Percentiles rank a stretch among this genome's conserved stretches.
These are phyloP conservation scores for Lodderomyces oxycetoniae DNA, from an alignment of 1,139 yeast genomes.

Conservation along the genomic window DNA sequence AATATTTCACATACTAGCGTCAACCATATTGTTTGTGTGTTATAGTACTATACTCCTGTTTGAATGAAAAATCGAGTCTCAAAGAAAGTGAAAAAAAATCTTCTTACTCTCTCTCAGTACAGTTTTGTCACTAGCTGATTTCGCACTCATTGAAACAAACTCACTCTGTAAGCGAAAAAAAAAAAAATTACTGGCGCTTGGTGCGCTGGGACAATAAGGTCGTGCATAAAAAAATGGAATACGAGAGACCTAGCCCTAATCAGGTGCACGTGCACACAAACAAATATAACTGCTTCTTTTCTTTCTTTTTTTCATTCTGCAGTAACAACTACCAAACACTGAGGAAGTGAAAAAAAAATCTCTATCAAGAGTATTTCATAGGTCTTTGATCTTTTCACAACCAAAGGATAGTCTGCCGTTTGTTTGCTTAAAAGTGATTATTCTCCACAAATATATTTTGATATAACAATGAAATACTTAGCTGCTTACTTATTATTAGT, in stretches of 20 bases:
- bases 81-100: slow-evolving; percentile 3
- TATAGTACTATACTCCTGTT: too few relatives aligned
- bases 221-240: too few relatives aligned
- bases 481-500: slow-evolving; percentile 87
- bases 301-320: too few relatives aligned
- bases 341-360: slow-evolving; percentile 2
- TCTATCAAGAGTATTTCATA: slow-evolving; percentile 9
- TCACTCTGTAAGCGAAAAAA: neutral
- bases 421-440: slow-evolving; percentile 55
- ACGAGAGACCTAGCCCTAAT: too few relatives aligned
- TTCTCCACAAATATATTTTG: slow-evolving; percentile 27
- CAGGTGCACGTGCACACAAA: slow-evolving; percentile 1
- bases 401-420: slow-evolving; percentile 57
- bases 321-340: neutral
- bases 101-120: slow-evolving; percentile 2
- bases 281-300: too few relatives aligned
- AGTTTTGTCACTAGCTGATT: neutral
- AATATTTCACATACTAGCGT: slow-evolving; percentile 38
- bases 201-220: too few relatives aligned
- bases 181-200: too few relatives aligned
- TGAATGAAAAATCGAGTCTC: too few relatives aligned
- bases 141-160: neutral
- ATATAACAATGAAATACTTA: slow-evolving; percentile 63
- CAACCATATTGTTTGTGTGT: slow-evolving; percentile 35
- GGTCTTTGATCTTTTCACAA: slow-evolving; percentile 12